Base-by-base conservation (phyloP, 1,139 yeast genomes). In the Scheffersomyces stambukii region DNA sequence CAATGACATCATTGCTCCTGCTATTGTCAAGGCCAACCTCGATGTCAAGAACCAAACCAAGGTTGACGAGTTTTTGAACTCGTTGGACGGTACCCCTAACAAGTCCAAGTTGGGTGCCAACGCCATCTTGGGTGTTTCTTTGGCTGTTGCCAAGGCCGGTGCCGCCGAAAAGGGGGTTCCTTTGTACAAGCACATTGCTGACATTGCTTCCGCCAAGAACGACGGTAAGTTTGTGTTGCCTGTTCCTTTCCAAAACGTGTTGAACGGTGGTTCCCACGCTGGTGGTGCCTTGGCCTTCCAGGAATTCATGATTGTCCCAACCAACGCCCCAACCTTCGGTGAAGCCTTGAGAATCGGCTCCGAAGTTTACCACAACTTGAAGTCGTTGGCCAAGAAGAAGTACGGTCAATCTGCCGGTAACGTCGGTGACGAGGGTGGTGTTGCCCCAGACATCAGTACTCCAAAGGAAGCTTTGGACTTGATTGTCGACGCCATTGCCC, bases 341-440 rank as follows among this genome's bases (percentile, higher is more conserved):
- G 96, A 89, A 70, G 96, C 93, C 50, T 70, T 89, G 64, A 83
- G 95, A 74, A 83, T 84, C 48, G 96, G 96, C 64, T 70, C 95
- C 43, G 97, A 89, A 75, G 95, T 88, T 51, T 89, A 89, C 86
- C 96, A 86, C 77, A 73, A 75, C 70, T 80, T 89, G 67, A 89
- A 89, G 77, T 66, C 88, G 44, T 71, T 83, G 54, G 81, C 96
- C 63, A 84, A 84, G 79, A 78, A 83, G 78, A 75, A 70, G 64
- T 89, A 88, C 78, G 97, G 97, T 61, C 81, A 83, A 59, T 81
- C 94, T 42, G 97, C 97, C 54, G 96, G 95, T 70, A 89, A 89
- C 73, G 96, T 89, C 60, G 97, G 97, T 78, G 97, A 89, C 69
- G 96, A 89, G 76, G 96, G 97, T 80, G 97, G 97, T 77, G 95